Conservation (phyloP, 345 rosid species). For the Populus ilicifolia region DNA sequence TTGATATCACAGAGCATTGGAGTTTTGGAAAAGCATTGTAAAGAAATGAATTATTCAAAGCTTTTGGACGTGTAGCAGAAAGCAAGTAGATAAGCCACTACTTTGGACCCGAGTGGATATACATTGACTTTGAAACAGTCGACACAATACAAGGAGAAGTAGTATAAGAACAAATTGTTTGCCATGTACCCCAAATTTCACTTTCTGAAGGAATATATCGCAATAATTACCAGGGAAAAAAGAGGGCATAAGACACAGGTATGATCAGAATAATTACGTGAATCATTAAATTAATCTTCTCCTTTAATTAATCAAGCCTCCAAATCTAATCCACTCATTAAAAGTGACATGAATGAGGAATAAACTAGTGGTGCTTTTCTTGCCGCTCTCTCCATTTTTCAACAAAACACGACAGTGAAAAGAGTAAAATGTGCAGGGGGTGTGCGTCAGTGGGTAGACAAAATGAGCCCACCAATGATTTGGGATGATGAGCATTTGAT, state of each 20-base stretch:
- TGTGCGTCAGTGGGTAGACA: slow-evolving; percentile 7
- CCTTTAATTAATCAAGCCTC: not conserved
- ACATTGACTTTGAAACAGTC: slow-evolving; percentile 32
- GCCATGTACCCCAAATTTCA: slow-evolving; percentile 23
- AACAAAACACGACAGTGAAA: slow-evolving; percentile 10
- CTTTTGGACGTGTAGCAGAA: slow-evolving; percentile 26
- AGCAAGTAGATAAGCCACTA: slow-evolving; percentile 20
- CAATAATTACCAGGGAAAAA: slow-evolving; percentile 18
- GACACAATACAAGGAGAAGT: not conserved
- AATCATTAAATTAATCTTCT: slow-evolving; percentile 16
- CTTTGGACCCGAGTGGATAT: not conserved
- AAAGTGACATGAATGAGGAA: not conserved
- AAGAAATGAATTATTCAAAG: slow-evolving; percentile 25
- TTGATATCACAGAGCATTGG: too few species aligned
- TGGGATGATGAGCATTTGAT: slow-evolving; percentile 54
- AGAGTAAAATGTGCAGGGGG: slow-evolving; percentile 7
- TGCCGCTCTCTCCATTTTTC: not conserved
- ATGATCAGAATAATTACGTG: not conserved
- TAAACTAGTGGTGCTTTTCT: not conserved
- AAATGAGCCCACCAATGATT: slow-evolving; percentile 52
- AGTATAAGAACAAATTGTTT: not conserved
- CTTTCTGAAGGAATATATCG: slow-evolving; percentile 30
- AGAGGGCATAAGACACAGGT: too few species aligned
- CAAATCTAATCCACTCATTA: slow-evolving; percentile 18
- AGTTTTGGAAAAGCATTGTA: not conserved